Base-by-base conservation (phyloP, 2,329 filamentous ascomycete species). In the Thielaviopsis punctulata region DNA sequence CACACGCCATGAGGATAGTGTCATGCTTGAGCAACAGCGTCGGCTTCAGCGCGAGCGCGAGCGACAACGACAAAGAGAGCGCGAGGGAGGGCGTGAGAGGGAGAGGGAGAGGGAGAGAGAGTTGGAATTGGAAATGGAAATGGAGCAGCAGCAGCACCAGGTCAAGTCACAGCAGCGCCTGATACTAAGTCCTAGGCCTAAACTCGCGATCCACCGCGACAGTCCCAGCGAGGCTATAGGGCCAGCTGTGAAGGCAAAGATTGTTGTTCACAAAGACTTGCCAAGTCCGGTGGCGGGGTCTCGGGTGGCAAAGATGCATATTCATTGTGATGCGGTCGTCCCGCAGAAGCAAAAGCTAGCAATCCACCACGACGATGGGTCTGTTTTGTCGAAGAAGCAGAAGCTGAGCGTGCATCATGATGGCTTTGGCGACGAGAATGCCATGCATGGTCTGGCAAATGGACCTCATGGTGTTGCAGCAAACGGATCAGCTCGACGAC, bases 331-430 rank as follows among this genome's bases (percentile, higher is more conserved):
- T 10, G 33, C 49, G 10, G 27, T 55, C 21, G 33, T 55, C 15
- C 50, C 53, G 21, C 49, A 55, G 36, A 55, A 55, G 43, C 50
- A 55, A 23, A 55, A 55, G 47, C 33, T 55, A 13, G 41, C 49
- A 27, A 55, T 55, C 27, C 53, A 52, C 48, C 49, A 46, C n/a
- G 53, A 55, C 19, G 53, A 55, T n/a, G 46, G 13, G 25, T 49
- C 53, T 24, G 49, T 52, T 19, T 12, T 47, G 49, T 44, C 49
- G 49, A 55, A 55, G 43, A 55, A 55, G 46, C 53, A 55, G 43
- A 55, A 55, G 30, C 39, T 55, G 49, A 18, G 45, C 19, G 49
- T 55, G 39, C 50, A 55, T 25, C 50, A 30, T 8, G 53, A 52
- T 27, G 48, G 30, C 3, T 49, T 44, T 41, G 33, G 41, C 7